These are phyloP conservation scores for Plasmodium gallinaceum DNA, from an alignment of 169 alveolate genomes.

Conservation along the genomic window DNA sequence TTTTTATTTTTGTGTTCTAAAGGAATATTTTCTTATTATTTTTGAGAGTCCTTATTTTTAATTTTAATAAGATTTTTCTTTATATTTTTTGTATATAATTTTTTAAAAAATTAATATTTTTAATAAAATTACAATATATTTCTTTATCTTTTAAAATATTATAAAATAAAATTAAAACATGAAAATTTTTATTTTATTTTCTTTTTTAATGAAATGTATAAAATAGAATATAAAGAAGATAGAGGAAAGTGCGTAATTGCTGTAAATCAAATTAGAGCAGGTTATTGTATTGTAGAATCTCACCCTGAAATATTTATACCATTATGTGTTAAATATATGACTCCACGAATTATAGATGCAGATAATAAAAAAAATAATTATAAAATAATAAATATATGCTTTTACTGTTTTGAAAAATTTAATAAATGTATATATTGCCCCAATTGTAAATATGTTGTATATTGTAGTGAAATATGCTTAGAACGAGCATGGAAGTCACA, in stretches of 20 bases:
- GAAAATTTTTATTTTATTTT: not conserved
- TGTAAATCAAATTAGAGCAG: conserved; percentile 46
- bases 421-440: conserved; percentile 60
- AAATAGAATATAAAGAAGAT: conserved; percentile 55
- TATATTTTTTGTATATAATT: no score
- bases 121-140: not conserved
- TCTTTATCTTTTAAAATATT: not conserved
- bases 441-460: conserved; percentile 62
- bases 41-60: no score
- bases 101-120: no score
- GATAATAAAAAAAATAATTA: conserved; percentile 28
- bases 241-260: conserved; percentile 66
- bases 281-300: conserved; percentile 57
- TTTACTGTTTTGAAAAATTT: conserved; percentile 63
- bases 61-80: no score
- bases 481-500: conserved; percentile 66
- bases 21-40: no score
- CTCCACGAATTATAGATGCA: conserved; percentile 55
- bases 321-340: conserved; percentile 53
- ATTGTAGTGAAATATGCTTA: conserved; percentile 60
- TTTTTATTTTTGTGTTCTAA: no score
- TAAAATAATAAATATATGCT: conserved; percentile 49
- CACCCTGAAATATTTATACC: conserved; percentile 68
- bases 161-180: no score
- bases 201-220: conserved; percentile 14